phyloP scores from a whole-genome alignment of 2,329 filamentous ascomycete species.

The Madurella mycetomatis region DNA sequence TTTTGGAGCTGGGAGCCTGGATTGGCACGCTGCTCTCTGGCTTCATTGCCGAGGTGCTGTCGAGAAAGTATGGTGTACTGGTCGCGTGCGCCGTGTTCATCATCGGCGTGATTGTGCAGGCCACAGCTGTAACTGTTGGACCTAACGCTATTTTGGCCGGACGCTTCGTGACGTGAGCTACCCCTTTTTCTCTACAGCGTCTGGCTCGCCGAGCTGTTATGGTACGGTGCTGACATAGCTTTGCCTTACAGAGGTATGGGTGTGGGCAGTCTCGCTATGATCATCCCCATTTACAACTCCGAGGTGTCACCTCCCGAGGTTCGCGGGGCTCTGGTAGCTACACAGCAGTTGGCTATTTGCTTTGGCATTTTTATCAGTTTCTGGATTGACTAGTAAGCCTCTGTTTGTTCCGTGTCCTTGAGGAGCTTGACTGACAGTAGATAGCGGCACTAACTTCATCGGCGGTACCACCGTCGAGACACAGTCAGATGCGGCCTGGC shows the following conservation, averaged over 20 bases:
- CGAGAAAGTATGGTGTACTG: conserved; percentile 65
- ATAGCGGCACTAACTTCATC: conserved; percentile 59
- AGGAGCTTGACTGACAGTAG: conserved; percentile 23
- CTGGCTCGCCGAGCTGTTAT: not conserved
- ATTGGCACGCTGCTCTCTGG: conserved; percentile 66
- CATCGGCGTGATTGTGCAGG: conserved; percentile 65
- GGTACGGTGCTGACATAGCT: not conserved
- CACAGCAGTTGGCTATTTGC: conserved; percentile 51
- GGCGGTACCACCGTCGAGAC: conserved; percentile 44
- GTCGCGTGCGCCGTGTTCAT: conserved; percentile 64
- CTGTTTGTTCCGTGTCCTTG: conserved; percentile 8
- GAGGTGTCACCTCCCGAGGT: conserved; percentile 47
- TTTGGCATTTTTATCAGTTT: conserved; percentile 63
- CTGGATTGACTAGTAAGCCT: conserved; percentile 55
- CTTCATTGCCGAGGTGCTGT: conserved; percentile 65
- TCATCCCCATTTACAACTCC: conserved; percentile 46
- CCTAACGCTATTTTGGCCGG: conserved; percentile 62
- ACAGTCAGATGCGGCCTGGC: conserved; percentile 68
- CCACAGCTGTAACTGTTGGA: conserved; percentile 53
- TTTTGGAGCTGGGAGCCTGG: conserved; percentile 74
- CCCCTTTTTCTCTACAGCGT: not conserved
- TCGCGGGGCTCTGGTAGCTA: conserved; percentile 43
- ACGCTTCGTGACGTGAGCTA: conserved; percentile 59
- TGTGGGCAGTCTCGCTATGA: conserved; percentile 64
- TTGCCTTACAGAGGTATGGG: conserved; percentile 51